Evolutionary conservation across 441 rosid species (phyloP), one percentile per base, ranked within the genome.

Genomic region (Gossypium davidsonii): DNA sequence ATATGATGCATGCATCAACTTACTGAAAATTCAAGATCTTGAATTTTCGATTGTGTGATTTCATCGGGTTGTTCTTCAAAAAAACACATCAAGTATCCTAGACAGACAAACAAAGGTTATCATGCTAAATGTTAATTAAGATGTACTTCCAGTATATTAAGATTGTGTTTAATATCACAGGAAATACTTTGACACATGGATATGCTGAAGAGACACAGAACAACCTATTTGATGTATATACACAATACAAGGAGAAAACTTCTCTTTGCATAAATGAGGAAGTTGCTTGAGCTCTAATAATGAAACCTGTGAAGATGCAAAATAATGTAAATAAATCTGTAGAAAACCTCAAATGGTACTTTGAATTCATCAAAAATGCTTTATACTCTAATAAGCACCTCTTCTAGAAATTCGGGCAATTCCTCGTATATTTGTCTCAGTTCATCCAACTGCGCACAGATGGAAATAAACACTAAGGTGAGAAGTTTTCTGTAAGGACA

Each of bases 371-470:
- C 64, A 49, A 59, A 70, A 56, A 37, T 17, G 66, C 60, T 79
- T 69, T 56, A 34, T 37, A 66, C 18, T 21, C 53, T 63, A 79
- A 71, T 49, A 78, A 46, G 72, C 69, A 93, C 99, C 98, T 93
- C 80, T 77, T 91, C 88, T 75, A 95, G 87, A 78, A 93, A 89
- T 56, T 90, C 91, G 34, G 99, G 99, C 85, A 95, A 77, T 83
- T 85, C 98, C 83, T 95, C 99, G 1, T 91, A 93, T 77, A 95
- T 89, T 85, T 91, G 95, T 85, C 99, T 87, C 78, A 95, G 84
- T 81, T 95, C 99, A 76, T 95, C 99, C 84, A 95, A 84, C 99
- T 95, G 78, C 51, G 77, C 0, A 61, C 23, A 71, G 74, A 59
- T 23, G 65, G 68, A 68, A 75, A 74, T 51, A 76, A 34, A 66